phyloP scores from a whole-genome alignment of 2,329 filamentous ascomycete species.

The Nemania sp. region DNA sequence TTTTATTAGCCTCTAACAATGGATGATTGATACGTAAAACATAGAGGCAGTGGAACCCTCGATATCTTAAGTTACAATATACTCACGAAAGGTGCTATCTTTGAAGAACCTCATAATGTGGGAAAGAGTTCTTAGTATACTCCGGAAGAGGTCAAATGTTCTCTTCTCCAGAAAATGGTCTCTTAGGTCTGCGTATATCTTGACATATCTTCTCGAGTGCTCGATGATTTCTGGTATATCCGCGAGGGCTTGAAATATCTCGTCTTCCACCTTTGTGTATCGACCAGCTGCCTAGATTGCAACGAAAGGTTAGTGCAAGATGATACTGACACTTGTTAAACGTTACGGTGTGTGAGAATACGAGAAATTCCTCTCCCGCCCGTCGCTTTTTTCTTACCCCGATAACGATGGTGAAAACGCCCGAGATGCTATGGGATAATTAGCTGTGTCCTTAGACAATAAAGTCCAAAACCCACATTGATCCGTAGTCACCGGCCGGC shows the following conservation, averaged over 20 bases:
- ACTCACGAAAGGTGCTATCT: constrained; percentile 28
- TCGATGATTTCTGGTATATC: constrained; percentile 27
- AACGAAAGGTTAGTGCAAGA: background rate
- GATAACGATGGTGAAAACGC: constrained; percentile 25
- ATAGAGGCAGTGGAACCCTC: too few relatives aligned
- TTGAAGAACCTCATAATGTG: constrained; percentile 31
- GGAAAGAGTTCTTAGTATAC: constrained; percentile 22
- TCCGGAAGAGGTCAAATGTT: constrained; percentile 29
- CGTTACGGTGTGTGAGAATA: background rate
- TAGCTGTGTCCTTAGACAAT: background rate
- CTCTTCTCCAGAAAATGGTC: constrained; percentile 13
- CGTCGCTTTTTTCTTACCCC: background rate
- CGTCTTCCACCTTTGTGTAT: constrained; percentile 27
- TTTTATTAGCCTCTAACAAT: background rate
- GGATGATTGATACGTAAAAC: background rate
- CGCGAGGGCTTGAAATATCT: constrained; percentile 21
- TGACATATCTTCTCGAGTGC: constrained; percentile 17
- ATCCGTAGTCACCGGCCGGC: constrained; percentile 25
- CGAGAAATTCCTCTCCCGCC: background rate
- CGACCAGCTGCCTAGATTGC: constrained; percentile 16
- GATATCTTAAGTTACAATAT: background rate
- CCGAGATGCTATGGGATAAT: constrained; percentile 14
- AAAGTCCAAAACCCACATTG: constrained; percentile 14
- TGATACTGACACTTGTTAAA: background rate
- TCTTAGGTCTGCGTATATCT: constrained; percentile 18